These are phyloP conservation scores for Petrea volubilis DNA, from an alignment of 257 asterid genomes.

Conservation along the genomic window DNA sequence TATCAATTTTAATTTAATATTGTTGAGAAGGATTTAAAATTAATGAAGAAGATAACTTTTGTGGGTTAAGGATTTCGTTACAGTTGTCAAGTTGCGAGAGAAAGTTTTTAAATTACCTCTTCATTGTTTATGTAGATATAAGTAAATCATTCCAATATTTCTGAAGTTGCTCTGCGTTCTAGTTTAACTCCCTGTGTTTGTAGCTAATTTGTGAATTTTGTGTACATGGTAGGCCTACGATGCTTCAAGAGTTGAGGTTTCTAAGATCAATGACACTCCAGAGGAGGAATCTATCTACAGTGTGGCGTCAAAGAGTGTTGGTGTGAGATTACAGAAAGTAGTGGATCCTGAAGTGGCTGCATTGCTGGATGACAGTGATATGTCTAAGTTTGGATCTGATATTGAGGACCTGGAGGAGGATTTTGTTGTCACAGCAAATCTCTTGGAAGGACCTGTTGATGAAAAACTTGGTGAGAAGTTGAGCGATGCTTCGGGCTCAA, in stretches of 20 bases:
- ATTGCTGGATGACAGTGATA: slow-evolving; percentile 64
- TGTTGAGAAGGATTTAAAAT: background rate
- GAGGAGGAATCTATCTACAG: slow-evolving; percentile 46
- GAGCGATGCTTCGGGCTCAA: slow-evolving; percentile 24
- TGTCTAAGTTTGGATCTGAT: slow-evolving; percentile 64
- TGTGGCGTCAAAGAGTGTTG: slow-evolving; percentile 61
- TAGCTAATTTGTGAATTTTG: slow-evolving; percentile 13
- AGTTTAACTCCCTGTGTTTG: background rate
- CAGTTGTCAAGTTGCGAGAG: background rate
- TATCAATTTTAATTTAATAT: background rate
- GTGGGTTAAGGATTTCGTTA: background rate
- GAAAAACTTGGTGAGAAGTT: slow-evolving; percentile 38
- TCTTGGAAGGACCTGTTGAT: slow-evolving; percentile 46
- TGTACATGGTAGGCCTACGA: slow-evolving; percentile 69
- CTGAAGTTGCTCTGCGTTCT: background rate
- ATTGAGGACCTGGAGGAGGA: slow-evolving; percentile 91
- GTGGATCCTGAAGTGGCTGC: slow-evolving; percentile 90
- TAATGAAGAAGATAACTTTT: background rate
- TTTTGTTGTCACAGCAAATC: slow-evolving; percentile 72
- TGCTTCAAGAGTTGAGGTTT: slow-evolving; percentile 69
- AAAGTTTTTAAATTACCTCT: background rate
- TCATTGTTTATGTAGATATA: background rate
- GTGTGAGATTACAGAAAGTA: slow-evolving; percentile 62
- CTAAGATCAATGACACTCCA: slow-evolving; percentile 47
- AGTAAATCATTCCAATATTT: background rate